Base-by-base conservation (phyloP, 1,284 basidiomycete species). In the Sporisorium reilianum region DNA sequence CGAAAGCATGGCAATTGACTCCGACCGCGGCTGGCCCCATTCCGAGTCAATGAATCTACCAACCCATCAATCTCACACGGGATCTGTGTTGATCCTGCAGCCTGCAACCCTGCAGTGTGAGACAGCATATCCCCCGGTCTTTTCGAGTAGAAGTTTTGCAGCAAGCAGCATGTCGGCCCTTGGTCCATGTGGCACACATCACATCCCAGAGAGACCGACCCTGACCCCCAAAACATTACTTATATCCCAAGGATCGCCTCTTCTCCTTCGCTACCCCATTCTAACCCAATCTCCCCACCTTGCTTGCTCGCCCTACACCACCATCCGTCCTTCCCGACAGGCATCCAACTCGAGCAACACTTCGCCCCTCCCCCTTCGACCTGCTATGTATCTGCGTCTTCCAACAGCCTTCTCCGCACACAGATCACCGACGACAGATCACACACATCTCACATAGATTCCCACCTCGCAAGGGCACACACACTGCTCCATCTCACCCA, bases 371-470 rank as follows among this genome's bases (percentile, higher is more conserved):
- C 25, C 5, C 26, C 8, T 26, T 5, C 25, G 11, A 38, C 14
- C 34, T 59, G 57, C 42, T 14, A 59, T 59, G 57, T 26, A 18
- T 59, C 42, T 52, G 28, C 57, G 58, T 23, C 42, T 38, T 25
- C n/a, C 20, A 28, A 44, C 9, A 42, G n/a, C 12, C 11, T 54
- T 36, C 20, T 41, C 20, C 25, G 3, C 42, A 34, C 18, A 61
- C 25, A 50, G 23, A 30, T 26, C 20, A 34, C 36, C 46, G 26
- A 40, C 40, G 34, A 40, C 36, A n/a, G n/a, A 36, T 16, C 26
- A 41, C 38, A 49, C 52, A 36, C 50, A 62, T 18, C 25, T 12
- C 25, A 32, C n/a, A 4, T 12, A 16, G 36, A 22, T 6, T 49
- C n/a, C 12, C 12, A 11, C 22, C 42, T 5, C 12, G 42, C 23